Conservation (phyloP, 495 filamentous ascomycete genomes). For the Penicillium argentinense region DNA sequence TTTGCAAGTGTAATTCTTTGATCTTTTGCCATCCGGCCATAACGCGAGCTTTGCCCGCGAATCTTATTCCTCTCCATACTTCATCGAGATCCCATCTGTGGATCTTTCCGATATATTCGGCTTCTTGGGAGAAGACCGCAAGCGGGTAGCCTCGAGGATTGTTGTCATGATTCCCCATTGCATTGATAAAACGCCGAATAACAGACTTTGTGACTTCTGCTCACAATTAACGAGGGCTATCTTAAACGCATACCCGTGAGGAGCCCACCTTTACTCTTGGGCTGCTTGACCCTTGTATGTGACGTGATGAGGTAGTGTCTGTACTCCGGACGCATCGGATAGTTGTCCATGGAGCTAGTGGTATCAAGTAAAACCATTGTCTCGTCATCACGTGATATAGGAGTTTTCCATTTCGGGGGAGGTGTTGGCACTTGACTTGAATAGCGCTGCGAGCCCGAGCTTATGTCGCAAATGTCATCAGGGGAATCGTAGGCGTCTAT, state of each 20-base stretch:
- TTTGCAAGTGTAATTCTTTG: conserved; percentile 49
- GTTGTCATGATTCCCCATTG: conserved; percentile 45
- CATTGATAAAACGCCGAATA: conserved; percentile 43
- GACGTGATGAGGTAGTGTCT: conserved; percentile 43
- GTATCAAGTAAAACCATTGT: conserved; percentile 50
- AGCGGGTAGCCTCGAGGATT: conserved; percentile 40
- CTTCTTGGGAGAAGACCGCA: conserved; percentile 38
- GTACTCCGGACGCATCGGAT: conserved; percentile 41
- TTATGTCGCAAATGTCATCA: conserved; percentile 42
- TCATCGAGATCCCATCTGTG: conserved; percentile 38
- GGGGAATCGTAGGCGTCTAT: conserved; percentile 37
- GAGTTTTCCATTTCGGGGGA: conserved; percentile 23
- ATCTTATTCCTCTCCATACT: conserved; percentile 33
- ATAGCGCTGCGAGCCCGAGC: conserved; percentile 37
- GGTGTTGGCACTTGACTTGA: conserved; percentile 45
- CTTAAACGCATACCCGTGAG: too few relatives aligned
- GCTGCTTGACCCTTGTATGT: conserved; percentile 37
- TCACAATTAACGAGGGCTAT: too few relatives aligned
- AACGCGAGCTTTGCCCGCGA: conserved; percentile 35
- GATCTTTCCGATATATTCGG: conserved; percentile 37
- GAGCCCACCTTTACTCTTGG: conserved; percentile 44
- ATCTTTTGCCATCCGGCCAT: conserved; percentile 52
- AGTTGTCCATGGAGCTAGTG: conserved; percentile 46
- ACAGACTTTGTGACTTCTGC: conserved; percentile 44
- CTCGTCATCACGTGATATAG: conserved; percentile 37